Percentiles rank a stretch among this genome's conserved stretches.
These are phyloP conservation scores for Prunus padus DNA, from an alignment of 306 rosid genomes.

Conservation along the genomic window DNA sequence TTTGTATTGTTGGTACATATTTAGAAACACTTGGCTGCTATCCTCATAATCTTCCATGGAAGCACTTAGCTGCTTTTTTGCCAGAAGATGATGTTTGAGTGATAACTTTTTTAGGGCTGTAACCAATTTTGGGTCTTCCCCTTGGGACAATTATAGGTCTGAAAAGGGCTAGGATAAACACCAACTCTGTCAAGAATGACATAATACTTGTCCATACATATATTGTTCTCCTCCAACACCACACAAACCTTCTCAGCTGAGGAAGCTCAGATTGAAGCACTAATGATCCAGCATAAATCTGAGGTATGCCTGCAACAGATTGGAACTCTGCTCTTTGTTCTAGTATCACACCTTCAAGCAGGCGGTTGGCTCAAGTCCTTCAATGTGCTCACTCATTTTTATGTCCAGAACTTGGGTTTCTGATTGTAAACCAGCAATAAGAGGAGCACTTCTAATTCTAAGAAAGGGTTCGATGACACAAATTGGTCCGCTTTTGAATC, in stretches of 20 bases:
- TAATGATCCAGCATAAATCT: conserved; percentile 16
- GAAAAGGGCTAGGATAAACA: conserved; percentile 10
- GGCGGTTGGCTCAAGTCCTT: conserved; percentile 21
- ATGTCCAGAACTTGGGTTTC: conserved; percentile 29
- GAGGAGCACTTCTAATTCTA: conserved; percentile 20
- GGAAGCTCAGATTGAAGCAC: conserved; percentile 26
- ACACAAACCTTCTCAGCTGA: conserved; percentile 9
- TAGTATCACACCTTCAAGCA: conserved; percentile 28
- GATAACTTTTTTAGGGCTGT: neutral
- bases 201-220: conserved; percentile 24
- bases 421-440: conserved; percentile 25
- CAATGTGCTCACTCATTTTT: conserved; percentile 8
- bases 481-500: conserved; percentile 24
- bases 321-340: conserved; percentile 27
- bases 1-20: neutral
- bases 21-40: neutral
- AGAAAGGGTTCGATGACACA: conserved; percentile 9
- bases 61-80: neutral
- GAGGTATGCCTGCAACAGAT: conserved; percentile 17
- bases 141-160: neutral
- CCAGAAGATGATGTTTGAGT: neutral
- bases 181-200: conserved; percentile 20
- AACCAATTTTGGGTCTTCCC: neutral
- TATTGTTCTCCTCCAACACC: conserved; percentile 32
- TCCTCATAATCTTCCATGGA: neutral